Evolutionary conservation across 805 yeast genomes (phyloP), one percentile per base, ranked within the genome.

Genomic region (Barnettozyma pratensis): DNA sequence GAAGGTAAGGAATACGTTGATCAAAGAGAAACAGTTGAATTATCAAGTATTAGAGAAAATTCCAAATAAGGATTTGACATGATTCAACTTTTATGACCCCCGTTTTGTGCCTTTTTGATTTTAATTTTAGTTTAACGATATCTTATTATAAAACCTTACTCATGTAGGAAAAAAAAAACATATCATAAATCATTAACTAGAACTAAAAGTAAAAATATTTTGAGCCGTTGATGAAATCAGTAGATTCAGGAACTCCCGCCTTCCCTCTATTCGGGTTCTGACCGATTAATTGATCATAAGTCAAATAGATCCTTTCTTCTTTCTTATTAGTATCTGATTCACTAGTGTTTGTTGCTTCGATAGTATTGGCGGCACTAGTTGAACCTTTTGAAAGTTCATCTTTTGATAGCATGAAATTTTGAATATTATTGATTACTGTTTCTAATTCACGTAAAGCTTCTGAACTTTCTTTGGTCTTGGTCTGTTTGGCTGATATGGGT

Each of bases 1-100:
- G 46, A 44, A 37, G 46, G 46, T 31, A 44, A 44, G 37, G 46
- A 38, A 12, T 19, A 44, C 26, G 42, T 44, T 26, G 25, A 4
- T 26, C 42, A 38, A 32, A 32, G 25, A n/a, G 46, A 44, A 32
- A 36, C 30, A 12, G 32, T 10, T 27, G 42, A 37, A 8, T 9
- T 7, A 5, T 31, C 29, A 26, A 32, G 26, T 32, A 36, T 12
- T 19, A 36, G 38, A 36, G 32, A 30, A 7, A 29, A 14, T 28
- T 35, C 45, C 5, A 36, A 10, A 27, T 19, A 27, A 27, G 19
- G 37, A 35, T 9, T 35, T 19, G 19, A 19, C 19, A 2, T 19
- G 37, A 6, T 14, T 7, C 14, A 7, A 7, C 26, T 12, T 5
- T 37, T 37, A 26, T 26, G 31, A 8, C 11, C 11, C 4, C 12